Evolutionary conservation across 2,329 filamentous ascomycete genomes (phyloP).

Genomic region (Fusarium begoniae): DNA sequence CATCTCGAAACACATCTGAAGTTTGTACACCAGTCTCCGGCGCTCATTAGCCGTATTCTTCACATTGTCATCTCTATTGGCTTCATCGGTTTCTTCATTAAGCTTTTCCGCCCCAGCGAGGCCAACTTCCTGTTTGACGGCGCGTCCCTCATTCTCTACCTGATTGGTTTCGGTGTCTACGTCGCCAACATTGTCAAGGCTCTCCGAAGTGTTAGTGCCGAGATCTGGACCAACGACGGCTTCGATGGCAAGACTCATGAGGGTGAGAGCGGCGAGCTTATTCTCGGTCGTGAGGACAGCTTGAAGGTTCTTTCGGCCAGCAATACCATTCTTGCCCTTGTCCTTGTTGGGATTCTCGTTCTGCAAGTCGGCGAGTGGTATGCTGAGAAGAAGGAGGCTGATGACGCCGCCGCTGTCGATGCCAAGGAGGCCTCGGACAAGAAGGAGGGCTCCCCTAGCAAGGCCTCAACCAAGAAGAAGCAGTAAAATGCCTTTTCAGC

Average conservation of each 20-base stretch:
- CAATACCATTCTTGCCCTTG: constrained; percentile 94
- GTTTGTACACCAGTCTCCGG: constrained; percentile 90
- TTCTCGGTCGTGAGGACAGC: constrained; percentile 86
- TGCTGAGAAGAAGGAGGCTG: constrained; percentile 89
- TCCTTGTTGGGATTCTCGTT: constrained; percentile 89
- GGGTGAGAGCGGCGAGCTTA: constrained; percentile 65
- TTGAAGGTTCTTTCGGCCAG: constrained; percentile 91
- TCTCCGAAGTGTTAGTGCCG: constrained; percentile 80
- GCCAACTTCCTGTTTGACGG: constrained; percentile 96
- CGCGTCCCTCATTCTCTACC: constrained; percentile 81
- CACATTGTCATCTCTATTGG: constrained; percentile 92
- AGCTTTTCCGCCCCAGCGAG: constrained; percentile 93
- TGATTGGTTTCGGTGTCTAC: constrained; percentile 91
- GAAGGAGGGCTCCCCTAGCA: constrained; percentile 46
- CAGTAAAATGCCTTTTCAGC: constrained; percentile 37
- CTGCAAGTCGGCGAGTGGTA: constrained; percentile 99
- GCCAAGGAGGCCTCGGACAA: constrained; percentile 54
- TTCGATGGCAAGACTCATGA: constrained; percentile 48
- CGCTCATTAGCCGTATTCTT: constrained; percentile 90
- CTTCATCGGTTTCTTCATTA: constrained; percentile 87
- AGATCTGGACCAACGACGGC: constrained; percentile 64
- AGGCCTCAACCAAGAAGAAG: constrained; percentile 50
- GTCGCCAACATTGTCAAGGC: constrained; percentile 97
- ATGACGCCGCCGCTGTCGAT: constrained; percentile 73
- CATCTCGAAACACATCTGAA: constrained; percentile 89